These are phyloP conservation scores for Plasmodium berghei DNA, from an alignment of 169 alveolate species.

Conservation along the genomic window DNA sequence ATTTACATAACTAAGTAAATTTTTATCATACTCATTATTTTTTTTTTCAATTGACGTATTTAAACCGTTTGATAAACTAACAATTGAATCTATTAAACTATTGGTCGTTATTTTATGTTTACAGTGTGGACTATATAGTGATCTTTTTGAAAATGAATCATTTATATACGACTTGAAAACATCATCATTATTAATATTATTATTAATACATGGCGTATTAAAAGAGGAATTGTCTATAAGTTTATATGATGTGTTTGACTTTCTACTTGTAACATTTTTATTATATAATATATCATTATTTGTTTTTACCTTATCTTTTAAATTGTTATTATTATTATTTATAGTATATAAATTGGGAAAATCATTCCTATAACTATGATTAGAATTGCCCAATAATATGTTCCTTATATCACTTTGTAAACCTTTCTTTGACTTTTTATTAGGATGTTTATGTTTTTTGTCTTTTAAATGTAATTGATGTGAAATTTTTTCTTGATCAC, in stretches of 20 bases:
- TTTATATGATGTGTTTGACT: constrained; percentile 6
- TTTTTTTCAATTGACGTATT: constrained; percentile 30
- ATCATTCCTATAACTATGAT: constrained; percentile 13
- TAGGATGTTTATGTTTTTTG: constrained; percentile 31
- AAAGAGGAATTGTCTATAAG: neutral
- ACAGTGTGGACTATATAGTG: neutral
- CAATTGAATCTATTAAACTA: constrained; percentile 74
- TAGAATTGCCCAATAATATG: constrained; percentile 23
- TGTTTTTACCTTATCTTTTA: constrained; percentile 8
- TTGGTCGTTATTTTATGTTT: constrained; percentile 31
- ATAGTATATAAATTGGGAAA: constrained; percentile 14
- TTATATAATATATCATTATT: constrained; percentile 15
- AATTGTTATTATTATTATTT: constrained; percentile 10
- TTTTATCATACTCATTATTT: constrained; percentile 40
- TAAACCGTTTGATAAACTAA: constrained; percentile 58
- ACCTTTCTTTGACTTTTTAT: constrained; percentile 23
- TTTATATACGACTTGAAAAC: constrained; percentile 23
- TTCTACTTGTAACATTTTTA: constrained; percentile 13
- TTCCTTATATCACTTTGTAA: constrained; percentile 3
- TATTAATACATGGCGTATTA: constrained; percentile 8
- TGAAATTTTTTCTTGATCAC: constrained; percentile 20
- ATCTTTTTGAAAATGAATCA: neutral
- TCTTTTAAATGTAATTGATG: constrained; percentile 48
- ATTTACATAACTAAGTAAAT: constrained; percentile 36
- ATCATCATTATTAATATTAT: neutral